phyloP scores from a whole-genome alignment of 2,329 filamentous ascomycete genomes.

The Bipolaris oryzae region DNA sequence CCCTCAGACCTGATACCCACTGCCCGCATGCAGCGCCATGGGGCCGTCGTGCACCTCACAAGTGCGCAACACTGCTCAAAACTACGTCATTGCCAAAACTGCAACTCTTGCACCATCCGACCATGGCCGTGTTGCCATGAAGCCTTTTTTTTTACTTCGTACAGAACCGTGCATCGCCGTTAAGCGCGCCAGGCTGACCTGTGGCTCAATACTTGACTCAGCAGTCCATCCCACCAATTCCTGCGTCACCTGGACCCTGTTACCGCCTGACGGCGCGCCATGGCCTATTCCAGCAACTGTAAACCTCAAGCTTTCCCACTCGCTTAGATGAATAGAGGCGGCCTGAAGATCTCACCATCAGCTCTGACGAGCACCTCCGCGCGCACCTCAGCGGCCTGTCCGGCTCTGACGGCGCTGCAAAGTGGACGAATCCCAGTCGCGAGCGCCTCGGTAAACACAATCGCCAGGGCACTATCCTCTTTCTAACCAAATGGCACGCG shows the following conservation, averaged over 20 bases:
- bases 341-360: slow-evolving; percentile 3
- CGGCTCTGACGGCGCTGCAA: slow-evolving; percentile 1
- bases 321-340: slow-evolving; percentile 1
- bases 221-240: slow-evolving; percentile 30
- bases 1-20: slow-evolving; percentile 1
- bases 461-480: background rate
- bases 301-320: background rate
- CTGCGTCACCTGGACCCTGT: slow-evolving; percentile 26
- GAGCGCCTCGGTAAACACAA: background rate
- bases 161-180: background rate
- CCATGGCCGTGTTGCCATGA: background rate
- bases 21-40: slow-evolving; percentile 4
- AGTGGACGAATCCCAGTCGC: background rate
- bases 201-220: slow-evolving; percentile 37
- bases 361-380: background rate
- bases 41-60: background rate
- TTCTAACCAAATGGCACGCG: background rate
- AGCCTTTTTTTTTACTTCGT: background rate
- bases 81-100: slow-evolving; percentile 3
- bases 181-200: slow-evolving; percentile 13
- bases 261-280: slow-evolving; percentile 12
- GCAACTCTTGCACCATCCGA: background rate
- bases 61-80: background rate
- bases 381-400: slow-evolving; percentile 4
- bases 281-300: slow-evolving; percentile 8